Evolutionary conservation across 2,329 filamentous ascomycete species (phyloP), one percentile per base, ranked within the genome.

Genomic region (Cryphonectria carpinicola): DNA sequence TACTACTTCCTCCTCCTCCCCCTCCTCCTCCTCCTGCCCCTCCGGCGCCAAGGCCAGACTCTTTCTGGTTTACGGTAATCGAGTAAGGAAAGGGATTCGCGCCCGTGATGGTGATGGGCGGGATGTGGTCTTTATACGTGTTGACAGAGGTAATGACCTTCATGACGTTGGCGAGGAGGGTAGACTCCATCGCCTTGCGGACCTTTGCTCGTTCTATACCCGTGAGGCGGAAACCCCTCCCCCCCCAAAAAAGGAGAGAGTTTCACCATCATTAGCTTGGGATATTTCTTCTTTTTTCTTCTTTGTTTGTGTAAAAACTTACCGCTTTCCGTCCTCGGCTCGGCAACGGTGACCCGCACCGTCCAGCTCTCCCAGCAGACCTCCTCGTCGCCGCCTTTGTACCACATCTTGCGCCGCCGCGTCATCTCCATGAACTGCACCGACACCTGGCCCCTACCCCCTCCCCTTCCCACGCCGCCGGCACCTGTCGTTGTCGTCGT

Each of bases 301-400:
- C n/a, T 17, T n/a, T 25, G 54, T 32, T 32, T 25, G 11, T 13
- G n/a, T 25, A 68, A 10, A 25, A 60, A 79, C 90, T 76, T 83
- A 97, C 94, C 94, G 74, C 90, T 93, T 78, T 98, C 95, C 14
- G 93, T 97, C 77, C 92, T 86, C 41, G 95, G 95, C 76, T 94
- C 94, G 13, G 94, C 93, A 69, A 98, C 90, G n/a, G 94, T 97
- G 66, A 98, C 93, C 81, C 97, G 93, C 75, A 99, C 83, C 61
- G 93, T 94, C 96, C 96, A 99, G 78, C 90, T 90, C 85, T 98
- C 96, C 96, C 96, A 99, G 80, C 94, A 97, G 25, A 98, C 90
- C 80, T 98, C 95, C 80, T 98, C 95, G 75, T 98, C 95, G 35
- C 89, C 92, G 35, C 89, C 92, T 76, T 81, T 88, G 81, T 93